Evolutionary conservation across 257 asterid genomes (phyloP), one percentile per base, ranked within the genome.

Genomic region (Solanum chmielewskii): DNA sequence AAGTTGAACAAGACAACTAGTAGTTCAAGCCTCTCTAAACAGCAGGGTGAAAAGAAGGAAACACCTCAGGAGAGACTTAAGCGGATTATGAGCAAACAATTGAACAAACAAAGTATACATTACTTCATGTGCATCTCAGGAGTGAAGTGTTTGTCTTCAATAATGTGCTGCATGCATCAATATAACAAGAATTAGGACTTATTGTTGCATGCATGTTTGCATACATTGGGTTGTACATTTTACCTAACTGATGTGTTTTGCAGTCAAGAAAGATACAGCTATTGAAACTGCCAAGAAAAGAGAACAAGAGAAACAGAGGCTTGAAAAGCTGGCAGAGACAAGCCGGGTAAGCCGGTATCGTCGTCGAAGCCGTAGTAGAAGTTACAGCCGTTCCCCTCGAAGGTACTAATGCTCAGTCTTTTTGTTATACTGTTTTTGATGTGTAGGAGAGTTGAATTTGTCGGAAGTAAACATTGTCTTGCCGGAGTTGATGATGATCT

Each of bases 11-110:
- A 96, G 91, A 89, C 95, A 87, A 85, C 98, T 69, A 86, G 94
- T 90, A 90, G 95, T 77, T 92, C 94, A 29, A 89, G 92, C 87
- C 92, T 96, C 86, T 74, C 94, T 29, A 97, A 96, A 94, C 99
- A 91, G 87, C 96, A 87, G 87, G 99, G 94, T 89, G 99, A 95
- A 93, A 95, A 95, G 94, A 97, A 95, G 96, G 99, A 97, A 92
- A 97, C 99, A 15, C 99, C 99, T 77, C 99, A 97, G 93, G 99
- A 97, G 89, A 94, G 99, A 42, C 98, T 96, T 88, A 97, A 97
- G 90, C 90, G 99, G 91, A 96, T 96, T 91, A 96, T 97, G 99
- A 92, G 93, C 97, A 96, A 93, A 89, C 99, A 97, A 92, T 93
- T 97, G 92, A 97, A 93, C 93, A 95, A 95, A 90, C 99, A 97